Percentiles rank a stretch among this genome's conserved stretches.
phyloP scores from a whole-genome alignment of 768 basidiomycete species.

The Tylopilus balloui region DNA sequence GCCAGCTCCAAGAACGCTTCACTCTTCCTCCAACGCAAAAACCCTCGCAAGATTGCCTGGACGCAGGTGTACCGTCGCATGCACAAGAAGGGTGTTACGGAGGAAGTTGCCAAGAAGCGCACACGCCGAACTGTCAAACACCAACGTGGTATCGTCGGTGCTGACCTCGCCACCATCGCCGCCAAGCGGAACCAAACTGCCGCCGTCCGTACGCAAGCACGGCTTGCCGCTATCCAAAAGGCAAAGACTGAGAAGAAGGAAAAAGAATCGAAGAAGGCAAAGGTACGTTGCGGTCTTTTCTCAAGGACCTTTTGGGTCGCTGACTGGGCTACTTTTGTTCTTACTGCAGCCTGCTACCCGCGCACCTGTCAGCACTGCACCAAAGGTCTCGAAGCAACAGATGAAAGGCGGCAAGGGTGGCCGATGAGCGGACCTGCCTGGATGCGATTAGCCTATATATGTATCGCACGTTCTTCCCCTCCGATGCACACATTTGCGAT shows the following conservation, averaged over 20 bases:
- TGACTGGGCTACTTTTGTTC: constrained; percentile 5
- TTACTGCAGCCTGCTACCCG: constrained; percentile 47
- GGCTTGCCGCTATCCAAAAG: constrained; percentile 84
- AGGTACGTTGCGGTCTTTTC: constrained; percentile 39
- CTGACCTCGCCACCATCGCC: constrained; percentile 85
- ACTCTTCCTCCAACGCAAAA: constrained; percentile 98
- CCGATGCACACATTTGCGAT: constrained; percentile 11
- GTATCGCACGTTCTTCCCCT: constrained; percentile 25
- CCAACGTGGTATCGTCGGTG: constrained; percentile 97
- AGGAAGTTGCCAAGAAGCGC: constrained; percentile 99
- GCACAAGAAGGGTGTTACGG: constrained; percentile 99
- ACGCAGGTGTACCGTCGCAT: constrained; percentile 90
- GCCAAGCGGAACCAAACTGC: constrained; percentile 92
- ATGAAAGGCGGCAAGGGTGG: constrained; percentile 89
- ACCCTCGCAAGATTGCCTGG: constrained; percentile 99
- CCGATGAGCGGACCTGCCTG: constrained; percentile 41
- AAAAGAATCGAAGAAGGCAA: constrained; percentile 87
- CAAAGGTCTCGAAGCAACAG: constrained; percentile 92
- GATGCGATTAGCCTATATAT: constrained; percentile 4
- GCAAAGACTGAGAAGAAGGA: constrained; percentile 97
- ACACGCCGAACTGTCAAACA: constrained; percentile 95
- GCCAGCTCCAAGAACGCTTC: constrained; percentile 88
- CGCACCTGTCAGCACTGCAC: constrained; percentile 50
- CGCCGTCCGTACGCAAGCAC: constrained; percentile 74
- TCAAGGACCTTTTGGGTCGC: neutral